phyloP scores from a whole-genome alignment of 1,284 basidiomycete species.

The Lignosus rhinocerotis region DNA sequence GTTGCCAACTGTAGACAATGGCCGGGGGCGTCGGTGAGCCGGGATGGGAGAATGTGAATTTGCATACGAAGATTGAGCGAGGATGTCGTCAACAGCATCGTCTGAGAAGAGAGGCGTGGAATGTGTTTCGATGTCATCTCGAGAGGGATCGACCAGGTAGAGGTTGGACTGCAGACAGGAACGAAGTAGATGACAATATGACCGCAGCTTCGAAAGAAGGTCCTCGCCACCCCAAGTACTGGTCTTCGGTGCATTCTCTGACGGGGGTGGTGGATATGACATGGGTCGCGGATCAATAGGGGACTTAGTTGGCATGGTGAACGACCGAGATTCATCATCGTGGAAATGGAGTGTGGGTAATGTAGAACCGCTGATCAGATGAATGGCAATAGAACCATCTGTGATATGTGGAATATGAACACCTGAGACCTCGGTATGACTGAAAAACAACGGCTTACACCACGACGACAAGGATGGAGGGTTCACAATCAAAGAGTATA shows the following conservation, averaged over 20 bases:
- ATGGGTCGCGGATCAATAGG: conserved; percentile 38
- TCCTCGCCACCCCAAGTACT: conserved; percentile 84
- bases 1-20: conserved; percentile 54
- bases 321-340: conserved; percentile 90
- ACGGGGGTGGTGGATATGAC: conserved; percentile 65
- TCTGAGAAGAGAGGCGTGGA: conserved; percentile 79
- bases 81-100: conserved; percentile 80
- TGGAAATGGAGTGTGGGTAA: conserved; percentile 94
- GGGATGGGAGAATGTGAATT: conserved; percentile 83
- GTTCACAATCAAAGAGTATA: conserved; percentile 89
- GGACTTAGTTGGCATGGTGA: conserved; percentile 53
- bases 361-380: conserved; percentile 87
- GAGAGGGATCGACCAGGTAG: conserved; percentile 91
- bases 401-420: neutral
- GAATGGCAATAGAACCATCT: conserved; percentile 80
- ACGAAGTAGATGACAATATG: conserved; percentile 75
- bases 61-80: conserved; percentile 72
- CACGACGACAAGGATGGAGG: conserved; percentile 85
- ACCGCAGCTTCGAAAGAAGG: conserved; percentile 69
- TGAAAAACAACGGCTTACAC: conserved; percentile 57
- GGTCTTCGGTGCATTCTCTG: conserved; percentile 41
- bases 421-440: neutral
- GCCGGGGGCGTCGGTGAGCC: conserved; percentile 74
- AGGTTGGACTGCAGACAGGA: conserved; percentile 79
- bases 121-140: conserved; percentile 88